Percentiles rank a stretch among this genome's conserved stretches.
Conservation (phyloP, 768 basidiomycete genomes). For the Boletellus sp. region DNA sequence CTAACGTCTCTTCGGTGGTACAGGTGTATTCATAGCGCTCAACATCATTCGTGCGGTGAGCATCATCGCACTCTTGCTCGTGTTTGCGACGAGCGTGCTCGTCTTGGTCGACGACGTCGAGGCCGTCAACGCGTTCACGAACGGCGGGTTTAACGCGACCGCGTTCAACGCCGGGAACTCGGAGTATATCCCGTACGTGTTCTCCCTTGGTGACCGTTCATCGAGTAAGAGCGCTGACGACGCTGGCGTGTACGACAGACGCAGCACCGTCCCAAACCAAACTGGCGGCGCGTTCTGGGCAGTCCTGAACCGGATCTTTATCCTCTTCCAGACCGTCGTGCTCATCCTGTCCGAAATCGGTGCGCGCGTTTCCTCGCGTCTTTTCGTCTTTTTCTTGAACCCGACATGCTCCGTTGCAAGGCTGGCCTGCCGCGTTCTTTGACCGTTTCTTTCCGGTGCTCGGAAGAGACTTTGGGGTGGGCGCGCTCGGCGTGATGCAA, state of each 20-base stretch:
- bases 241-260: conserved; percentile 30
- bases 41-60: conserved; percentile 75
- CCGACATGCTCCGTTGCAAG: conserved; percentile 19
- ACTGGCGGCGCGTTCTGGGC: conserved; percentile 92
- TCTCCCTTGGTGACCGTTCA: no score
- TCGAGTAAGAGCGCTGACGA: neutral
- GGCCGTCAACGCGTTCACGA: conserved; percentile 63
- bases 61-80: conserved; percentile 73
- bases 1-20: no score
- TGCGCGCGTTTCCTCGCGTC: conserved; percentile 29
- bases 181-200: conserved; percentile 71
- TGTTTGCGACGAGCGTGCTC: conserved; percentile 72
- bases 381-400: fast-evolving
- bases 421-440: conserved; percentile 78
- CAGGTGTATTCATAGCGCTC: conserved; percentile 66
- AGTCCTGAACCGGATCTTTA: conserved; percentile 78
- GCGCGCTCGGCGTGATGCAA: conserved; percentile 85
- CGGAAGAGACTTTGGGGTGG: conserved; percentile 81
- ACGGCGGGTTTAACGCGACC: conserved; percentile 34
- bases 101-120: conserved; percentile 73
- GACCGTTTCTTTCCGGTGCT: conserved; percentile 88
- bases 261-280: conserved; percentile 91
- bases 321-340: conserved; percentile 74
- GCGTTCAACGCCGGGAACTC: conserved; percentile 50
- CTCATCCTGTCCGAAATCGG: conserved; percentile 49